These are phyloP conservation scores for Aspergillus sergii DNA, from an alignment of 2,329 filamentous ascomycete genomes.

Conservation along the genomic window DNA sequence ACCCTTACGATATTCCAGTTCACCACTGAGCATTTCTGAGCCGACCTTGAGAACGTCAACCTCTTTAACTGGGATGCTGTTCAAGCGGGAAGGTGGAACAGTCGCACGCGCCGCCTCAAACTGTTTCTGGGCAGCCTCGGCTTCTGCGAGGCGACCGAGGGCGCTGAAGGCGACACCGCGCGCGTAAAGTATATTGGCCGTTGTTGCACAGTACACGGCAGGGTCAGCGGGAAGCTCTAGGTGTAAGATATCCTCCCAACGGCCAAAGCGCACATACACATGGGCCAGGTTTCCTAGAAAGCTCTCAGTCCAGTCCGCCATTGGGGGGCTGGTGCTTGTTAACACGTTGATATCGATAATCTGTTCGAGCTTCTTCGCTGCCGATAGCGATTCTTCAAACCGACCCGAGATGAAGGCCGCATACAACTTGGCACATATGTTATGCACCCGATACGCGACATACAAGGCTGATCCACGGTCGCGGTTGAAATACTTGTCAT, in stretches of 20 bases:
- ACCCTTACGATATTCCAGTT: constrained; percentile 68
- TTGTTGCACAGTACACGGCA: constrained; percentile 68
- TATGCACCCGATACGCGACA: constrained; percentile 71
- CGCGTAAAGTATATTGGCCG: constrained; percentile 68
- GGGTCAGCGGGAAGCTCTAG: constrained; percentile 59
- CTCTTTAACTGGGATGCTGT: neutral
- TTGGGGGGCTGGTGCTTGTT: constrained; percentile 66
- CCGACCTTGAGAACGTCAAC: constrained; percentile 60
- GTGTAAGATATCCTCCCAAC: constrained; percentile 67
- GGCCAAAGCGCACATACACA: constrained; percentile 70
- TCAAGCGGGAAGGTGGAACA: constrained; percentile 61
- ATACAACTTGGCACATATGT: constrained; percentile 74
- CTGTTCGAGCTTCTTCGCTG: constrained; percentile 59
- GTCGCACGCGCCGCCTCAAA: constrained; percentile 55
- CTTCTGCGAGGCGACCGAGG: constrained; percentile 55
- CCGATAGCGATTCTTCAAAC: constrained; percentile 62
- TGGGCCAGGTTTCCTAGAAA: constrained; percentile 70
- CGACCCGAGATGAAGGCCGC: constrained; percentile 75
- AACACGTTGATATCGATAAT: constrained; percentile 66
- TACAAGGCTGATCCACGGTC: constrained; percentile 69
- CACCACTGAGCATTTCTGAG: constrained; percentile 64
- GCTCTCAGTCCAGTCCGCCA: constrained; percentile 77
- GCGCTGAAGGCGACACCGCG: constrained; percentile 68
- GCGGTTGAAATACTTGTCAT: constrained; percentile 64
- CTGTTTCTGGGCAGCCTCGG: constrained; percentile 51